Evolutionary conservation across 108 stramenopile species (phyloP), one percentile per base, ranked within the genome.

Genomic region (Epipyxis sp.): DNA sequence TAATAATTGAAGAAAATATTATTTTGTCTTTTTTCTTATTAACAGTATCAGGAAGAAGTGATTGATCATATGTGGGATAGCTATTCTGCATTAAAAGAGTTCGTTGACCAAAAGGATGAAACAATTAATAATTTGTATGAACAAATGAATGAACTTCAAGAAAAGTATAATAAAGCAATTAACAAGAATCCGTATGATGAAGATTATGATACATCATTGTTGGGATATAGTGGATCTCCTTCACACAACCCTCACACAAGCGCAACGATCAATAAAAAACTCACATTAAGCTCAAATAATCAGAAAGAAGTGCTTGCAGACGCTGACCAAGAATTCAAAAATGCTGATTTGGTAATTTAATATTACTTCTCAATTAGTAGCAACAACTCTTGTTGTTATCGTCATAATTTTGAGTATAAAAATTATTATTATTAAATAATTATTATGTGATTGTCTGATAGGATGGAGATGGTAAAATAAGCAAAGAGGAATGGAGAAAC

Each of bases 11-110:
- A n/a, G n/a, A n/a, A n/a, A n/a, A n/a, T n/a, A n/a, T n/a, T n/a
- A n/a, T n/a, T n/a, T 50, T 6, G 46, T 13, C 46, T 50, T 50
- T 6, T 50, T 50, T 6, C 6, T 3, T 65, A 3, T 65, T 3
- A 32, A 25, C 25, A 65, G 61, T 65, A 65, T 65, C 61, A 65
- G 34, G 61, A 65, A 65, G 61, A 65, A 13, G 25, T 65, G 6
- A 65, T 65, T 32, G 25, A 37, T 32, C 61, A 65, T 32, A 65
- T 65, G 61, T 65, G 61, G 61, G 30, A 65, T 10, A 25, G 6
- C 6, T 65, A 13, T 32, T 32, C 3, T 29, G 3, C 61, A 6
- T 25, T 65, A 3, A 65, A 65, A 65, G 61, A 3, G 25, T 3
- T 65, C 61, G 3, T 65, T 13, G 61, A 65, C 30, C 61, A 65